phyloP scores from a whole-genome alignment of 371 early-diverging fungal genomes.

The Apophysomyces variabilis region DNA sequence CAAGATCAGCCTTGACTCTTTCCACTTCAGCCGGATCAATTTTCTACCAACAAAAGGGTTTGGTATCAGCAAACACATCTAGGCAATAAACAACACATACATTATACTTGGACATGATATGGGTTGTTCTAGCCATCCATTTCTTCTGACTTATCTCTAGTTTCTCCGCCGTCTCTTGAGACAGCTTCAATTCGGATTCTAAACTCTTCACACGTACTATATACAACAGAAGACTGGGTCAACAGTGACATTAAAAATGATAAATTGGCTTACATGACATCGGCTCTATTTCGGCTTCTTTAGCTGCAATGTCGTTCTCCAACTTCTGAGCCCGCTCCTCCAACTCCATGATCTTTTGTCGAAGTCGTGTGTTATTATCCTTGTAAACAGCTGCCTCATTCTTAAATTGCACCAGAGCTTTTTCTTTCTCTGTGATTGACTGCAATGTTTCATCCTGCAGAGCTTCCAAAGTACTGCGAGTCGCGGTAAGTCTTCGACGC shows the following conservation, averaged over 20 bases:
- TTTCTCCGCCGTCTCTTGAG: slow-evolving; percentile 15
- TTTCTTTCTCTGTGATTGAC: slow-evolving; percentile 11
- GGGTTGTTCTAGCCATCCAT: slow-evolving; percentile 26
- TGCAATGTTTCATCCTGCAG: slow-evolving; percentile 17
- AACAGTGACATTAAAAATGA: neutral
- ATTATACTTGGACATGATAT: slow-evolving; percentile 27
- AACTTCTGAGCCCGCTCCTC: slow-evolving; percentile 2
- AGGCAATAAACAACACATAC: slow-evolving; percentile 13
- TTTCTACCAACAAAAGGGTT: slow-evolving; percentile 17
- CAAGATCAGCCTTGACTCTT: slow-evolving; percentile 23
- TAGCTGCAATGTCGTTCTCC: slow-evolving; percentile 14
- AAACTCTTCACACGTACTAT: slow-evolving; percentile 17
- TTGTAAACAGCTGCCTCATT: slow-evolving; percentile 26
- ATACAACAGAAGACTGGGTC: neutral
- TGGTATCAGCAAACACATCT: neutral
- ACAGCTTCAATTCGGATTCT: slow-evolving; percentile 18
- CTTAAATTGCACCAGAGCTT: slow-evolving; percentile 10
- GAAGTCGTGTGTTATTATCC: slow-evolving; percentile 20
- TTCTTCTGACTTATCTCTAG: slow-evolving; percentile 20
- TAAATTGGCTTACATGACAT: slow-evolving; percentile 17
- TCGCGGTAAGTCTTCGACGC: slow-evolving; percentile 19
- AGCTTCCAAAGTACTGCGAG: slow-evolving; percentile 19
- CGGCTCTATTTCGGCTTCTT: slow-evolving; percentile 21
- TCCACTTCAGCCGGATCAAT: slow-evolving; percentile 30
- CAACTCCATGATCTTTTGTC: slow-evolving; percentile 10